Evolutionary conservation across 208 protist species (phyloP), one percentile per base, ranked within the genome.

Genomic region (Leishmania amazonensis): DNA sequence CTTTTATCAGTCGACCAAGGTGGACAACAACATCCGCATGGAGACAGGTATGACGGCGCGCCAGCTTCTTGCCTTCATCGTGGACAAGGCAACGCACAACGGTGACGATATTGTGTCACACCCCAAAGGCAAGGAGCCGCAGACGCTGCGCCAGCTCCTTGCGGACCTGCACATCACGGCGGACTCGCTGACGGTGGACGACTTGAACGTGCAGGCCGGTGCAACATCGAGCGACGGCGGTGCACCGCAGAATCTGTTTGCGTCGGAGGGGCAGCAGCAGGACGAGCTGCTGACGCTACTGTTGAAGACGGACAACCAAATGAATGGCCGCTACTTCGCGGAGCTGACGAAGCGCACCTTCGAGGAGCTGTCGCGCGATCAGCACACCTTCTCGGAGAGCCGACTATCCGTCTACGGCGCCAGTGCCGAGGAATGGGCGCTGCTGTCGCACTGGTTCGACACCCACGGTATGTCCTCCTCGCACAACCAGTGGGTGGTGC

Each of bases 231-330:
- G 82, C 40, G 65, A 78, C 78, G 76, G 78, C 67, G 83, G 77
- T 2, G 85, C 83, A 49, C 98, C 98, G 81, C 98, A 99, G 85
- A 96, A 95, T 75, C 99, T 99, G 2, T 83, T 83, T 28, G 49
- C 70, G 19, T 5, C 47, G 3, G 77, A 84, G 35, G 81, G 97
- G 54, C 90, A 95, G 71, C 94, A 96, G n/a, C 88, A 96, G 60
- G 94, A 94, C 58, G 90, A 95, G 76, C 89, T 99, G 28, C 90
- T 99, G 47, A 98, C 97, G 62, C 94, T 99, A 58, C 98, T 99
- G 83, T 91, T 99, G 58, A 99, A 99, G 86, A 99, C 99, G 1
- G 97, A 99, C 86, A 99, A 99, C 88, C 83, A 98, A 40, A 98
- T 99, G 90, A 96, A 98, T 65, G 98, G 98, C 5, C 94, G 97